Base-by-base conservation (phyloP, 1,284 basidiomycete species). In the Ceratobasidium sp. region DNA sequence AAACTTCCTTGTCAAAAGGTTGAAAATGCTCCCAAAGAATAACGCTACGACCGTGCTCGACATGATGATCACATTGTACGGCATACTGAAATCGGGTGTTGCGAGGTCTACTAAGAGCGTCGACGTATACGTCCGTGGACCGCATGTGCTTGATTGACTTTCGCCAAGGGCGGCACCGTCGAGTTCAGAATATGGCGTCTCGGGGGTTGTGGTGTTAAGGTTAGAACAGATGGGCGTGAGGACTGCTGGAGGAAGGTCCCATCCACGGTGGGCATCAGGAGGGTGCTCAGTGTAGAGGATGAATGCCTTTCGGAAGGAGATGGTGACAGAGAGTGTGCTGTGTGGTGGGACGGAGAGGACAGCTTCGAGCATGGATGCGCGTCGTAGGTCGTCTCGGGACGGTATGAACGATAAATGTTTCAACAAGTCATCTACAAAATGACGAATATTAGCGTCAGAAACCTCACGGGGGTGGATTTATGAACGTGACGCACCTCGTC, bases 21-120 rank as follows among this genome's bases (percentile, higher is more conserved):
- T 98, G 82, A 98, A 94, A 57, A 97, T 83, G 76, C 89, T 93
- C 49, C 97, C 97, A 81, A 99, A 98, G 75, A 97, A 91, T 75
- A 98, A 88, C 43, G 97, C 96, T 74, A 96, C 88, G 59, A 98
- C 84, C 9, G 95, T 96, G 79, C 91, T 94, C 72, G 89, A 95
- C 85, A 98, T 92, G 79, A 98, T 97, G 81, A 98, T 98, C 75
- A 98, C 96, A 82, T 98, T 99, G 83, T 98, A 99, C 13, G 97
- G 96, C 96, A 99, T 98, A 79, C 93, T 96, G 82, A 99, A 99
- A 82, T 99, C 97, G 0, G 98, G 98, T 8, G 95, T 96, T 8
- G 97, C 93, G 28, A 98, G 86, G 80, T 98, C 94, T 50, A 98
- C 88, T 30, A 99, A 87, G 21, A 95, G 85, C 13, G 91, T 87